Evolutionary conservation across 2,329 filamentous ascomycete genomes (phyloP).

Genomic region (Penicillium sp.): DNA sequence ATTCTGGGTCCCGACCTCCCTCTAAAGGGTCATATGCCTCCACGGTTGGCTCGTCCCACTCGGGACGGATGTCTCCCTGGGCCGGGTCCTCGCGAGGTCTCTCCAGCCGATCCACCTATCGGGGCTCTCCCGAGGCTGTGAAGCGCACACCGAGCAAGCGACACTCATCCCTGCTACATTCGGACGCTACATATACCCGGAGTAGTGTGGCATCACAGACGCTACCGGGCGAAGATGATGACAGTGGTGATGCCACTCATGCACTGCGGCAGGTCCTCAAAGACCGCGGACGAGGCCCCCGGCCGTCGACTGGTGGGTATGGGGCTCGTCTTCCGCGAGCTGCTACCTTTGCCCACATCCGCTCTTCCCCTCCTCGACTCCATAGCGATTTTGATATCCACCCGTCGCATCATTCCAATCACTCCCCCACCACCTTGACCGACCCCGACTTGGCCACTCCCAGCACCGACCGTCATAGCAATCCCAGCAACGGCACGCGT

Average conservation of each 20-base stretch:
- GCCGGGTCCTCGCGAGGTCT: conserved; percentile 36
- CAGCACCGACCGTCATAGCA: conserved; percentile 55
- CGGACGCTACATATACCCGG: conserved; percentile 37
- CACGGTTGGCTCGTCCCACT: conserved; percentile 43
- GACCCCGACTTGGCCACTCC: conserved; percentile 55
- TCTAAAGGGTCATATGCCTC: conserved; percentile 50
- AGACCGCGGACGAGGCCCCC: conserved; percentile 31
- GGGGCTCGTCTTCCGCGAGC: conserved; percentile 32
- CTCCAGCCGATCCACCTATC: conserved; percentile 26
- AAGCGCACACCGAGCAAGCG: conserved; percentile 38
- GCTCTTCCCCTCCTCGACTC: conserved; percentile 48
- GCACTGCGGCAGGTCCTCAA: conserved; percentile 50
- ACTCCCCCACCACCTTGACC: conserved; percentile 54
- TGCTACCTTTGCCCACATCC: conserved; percentile 40
- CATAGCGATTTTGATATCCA: conserved; percentile 40
- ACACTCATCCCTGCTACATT: conserved; percentile 33
- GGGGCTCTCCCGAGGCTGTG: conserved; percentile 31
- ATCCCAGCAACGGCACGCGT: conserved; percentile 56
- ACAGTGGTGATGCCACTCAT: conserved; percentile 48
- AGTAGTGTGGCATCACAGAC: conserved; percentile 30
- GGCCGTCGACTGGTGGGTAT: conserved; percentile 34
- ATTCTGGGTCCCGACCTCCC: conserved; percentile 41
- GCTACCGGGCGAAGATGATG: conserved; percentile 32
- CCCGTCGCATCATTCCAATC: conserved; percentile 41
- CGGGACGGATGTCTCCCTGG: conserved; percentile 46